Base-by-base conservation (phyloP, 2,329 filamentous ascomycete species). In the Niveomyces coronatus region DNA sequence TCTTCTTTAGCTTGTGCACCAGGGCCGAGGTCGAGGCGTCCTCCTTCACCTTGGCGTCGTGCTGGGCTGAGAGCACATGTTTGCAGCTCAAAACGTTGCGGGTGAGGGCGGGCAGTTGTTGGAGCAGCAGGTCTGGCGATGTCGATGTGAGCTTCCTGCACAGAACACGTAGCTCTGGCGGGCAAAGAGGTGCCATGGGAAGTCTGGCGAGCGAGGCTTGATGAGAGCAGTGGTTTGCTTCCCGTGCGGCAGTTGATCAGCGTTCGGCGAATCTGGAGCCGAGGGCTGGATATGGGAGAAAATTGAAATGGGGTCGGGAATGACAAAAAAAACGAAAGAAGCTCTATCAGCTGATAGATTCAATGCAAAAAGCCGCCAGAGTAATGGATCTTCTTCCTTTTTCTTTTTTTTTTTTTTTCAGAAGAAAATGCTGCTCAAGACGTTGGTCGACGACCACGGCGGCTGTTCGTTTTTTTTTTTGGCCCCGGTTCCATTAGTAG, bases 1-100 rank as follows among this genome's bases (percentile, higher is more conserved):
- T 78, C 4, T 83, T 85, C 54, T 83, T 85, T 51, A 93, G 69
- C 55, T 84, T 89, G 59, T 94, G 85, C 1, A 91, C 71, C 15
- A 86, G 71, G 1, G 78, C 63, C 30, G 68, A 67, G 43, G 89
- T 85, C 0, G 80, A 72, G 6, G 64, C 61, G 44, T 70, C 74
- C 40, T 75, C 68, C 49, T 79, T 81, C 42, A 73, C 66, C 39
- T 74, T 71, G 32, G 71, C 68, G 38, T 78, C 74, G 22, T 74
- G 71, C 7, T 77, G 61, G 5, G 71, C 63, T 4, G 84, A 83
- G 24, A 94, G 66, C 19, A 82, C 56, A 26, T 62, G 62, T 43
- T 67, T 67, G 53, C 74, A 80, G 37, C 71, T 68, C 39, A 72
- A 55, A 24, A 79, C 60, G 56, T 77, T 70, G 50, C 63, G 66